Evolutionary conservation across 1,139 yeast species (phyloP), one percentile per base, ranked within the genome.

Genomic region (Torulaspora globosa): DNA sequence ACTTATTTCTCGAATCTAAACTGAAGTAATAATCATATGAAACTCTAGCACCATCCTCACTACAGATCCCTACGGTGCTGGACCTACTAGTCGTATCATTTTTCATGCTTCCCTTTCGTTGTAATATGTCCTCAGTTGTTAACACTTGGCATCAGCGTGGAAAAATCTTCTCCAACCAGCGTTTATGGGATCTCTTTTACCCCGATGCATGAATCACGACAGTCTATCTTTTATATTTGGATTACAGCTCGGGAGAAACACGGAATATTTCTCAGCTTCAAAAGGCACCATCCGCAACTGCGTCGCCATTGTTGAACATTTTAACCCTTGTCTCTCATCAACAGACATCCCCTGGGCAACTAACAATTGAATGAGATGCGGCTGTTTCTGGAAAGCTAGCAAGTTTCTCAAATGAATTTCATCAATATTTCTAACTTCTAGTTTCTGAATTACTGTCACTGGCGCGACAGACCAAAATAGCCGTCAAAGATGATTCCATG

Each of bases 391-490:
- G 21, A 31, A 31, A 11, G 36, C 29, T 26, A 5, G 6, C 12
- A n/a, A 10, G 41, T 38, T 38, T 38, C 41, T 30, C 41, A 14
- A 27, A 10, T 15, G 6, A 7, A 32, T 32, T 15, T 15, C 32
- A n/a, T n/a, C 26, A 12, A n/a, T 5, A n/a, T 7, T 10, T 10
- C 10, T 12, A 33, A 5, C 18, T 18, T 8, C 2, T 33, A 10
- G 15, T 19, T 7, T 34, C 19, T 21, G 15, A 34, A 15, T 34
- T 34, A 34, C 36, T 34, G 36, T 34, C 36, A 16, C 24, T 28
- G 19, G 29, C 12, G 23, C 29, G 39, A 28, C 32, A 28, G 31
- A 36, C 32, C 8, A 12, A n/a, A 26, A 15, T 4, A 10, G 10
- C 26, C 39, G 39, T 36, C 14, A 8, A 18, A 12, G 21, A 18